These are phyloP conservation scores for Malus asiatica DNA, from an alignment of 306 rosid genomes.

Conservation along the genomic window DNA sequence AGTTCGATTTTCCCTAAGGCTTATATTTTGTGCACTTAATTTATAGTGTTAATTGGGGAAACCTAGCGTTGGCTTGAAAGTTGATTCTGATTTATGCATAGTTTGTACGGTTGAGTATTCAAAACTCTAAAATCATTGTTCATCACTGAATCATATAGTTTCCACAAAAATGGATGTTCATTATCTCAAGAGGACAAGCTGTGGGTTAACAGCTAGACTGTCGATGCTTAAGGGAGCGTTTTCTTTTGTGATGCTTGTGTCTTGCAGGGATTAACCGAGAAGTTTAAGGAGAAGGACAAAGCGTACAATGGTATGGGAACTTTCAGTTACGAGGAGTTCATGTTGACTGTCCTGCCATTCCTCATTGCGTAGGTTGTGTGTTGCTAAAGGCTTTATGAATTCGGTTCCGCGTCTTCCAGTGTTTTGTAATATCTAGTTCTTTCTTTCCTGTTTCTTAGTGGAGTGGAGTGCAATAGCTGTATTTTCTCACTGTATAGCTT, in stretches of 20 bases:
- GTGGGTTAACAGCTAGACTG: too few relatives aligned
- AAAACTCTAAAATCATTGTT: not conserved
- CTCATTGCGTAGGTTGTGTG: slow-evolving; percentile 48
- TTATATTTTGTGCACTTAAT: not conserved
- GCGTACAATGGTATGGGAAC: slow-evolving; percentile 62
- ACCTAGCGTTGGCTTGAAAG: not conserved
- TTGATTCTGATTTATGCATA: not conserved
- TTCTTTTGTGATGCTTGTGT: not conserved
- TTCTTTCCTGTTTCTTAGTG: not conserved
- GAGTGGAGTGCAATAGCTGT: not conserved
- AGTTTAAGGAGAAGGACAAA: slow-evolving; percentile 88
- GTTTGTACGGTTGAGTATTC: not conserved
- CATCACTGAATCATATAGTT: not conserved
- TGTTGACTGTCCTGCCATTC: slow-evolving; percentile 94
- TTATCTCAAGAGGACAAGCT: too few relatives aligned
- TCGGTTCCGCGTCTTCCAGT: not conserved
- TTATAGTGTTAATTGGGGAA: not conserved
- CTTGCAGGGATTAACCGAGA: slow-evolving; percentile 84
- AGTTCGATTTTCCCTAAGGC: slow-evolving; percentile 6
- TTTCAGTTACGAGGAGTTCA: slow-evolving; percentile 80
- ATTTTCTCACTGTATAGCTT: not conserved
- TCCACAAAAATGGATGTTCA: not conserved
- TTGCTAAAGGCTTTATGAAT: not conserved
- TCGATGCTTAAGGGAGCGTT: too few relatives aligned
- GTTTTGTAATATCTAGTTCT: not conserved